Percentiles rank a stretch among this genome's conserved stretches.
Evolutionary conservation across 331 rosid species (phyloP).

Genomic region (Malus hybrid): DNA sequence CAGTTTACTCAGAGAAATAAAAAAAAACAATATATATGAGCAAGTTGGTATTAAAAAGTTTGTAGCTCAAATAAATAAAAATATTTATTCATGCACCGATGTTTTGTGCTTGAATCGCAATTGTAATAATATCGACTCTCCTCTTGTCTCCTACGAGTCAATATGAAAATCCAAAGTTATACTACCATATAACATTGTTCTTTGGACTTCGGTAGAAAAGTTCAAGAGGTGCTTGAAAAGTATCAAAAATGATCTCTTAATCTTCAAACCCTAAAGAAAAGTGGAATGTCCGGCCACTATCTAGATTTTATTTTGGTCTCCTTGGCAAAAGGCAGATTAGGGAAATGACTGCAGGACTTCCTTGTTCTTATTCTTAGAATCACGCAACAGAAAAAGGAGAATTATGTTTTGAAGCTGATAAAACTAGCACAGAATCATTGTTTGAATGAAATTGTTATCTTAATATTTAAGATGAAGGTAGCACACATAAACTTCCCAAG

Average conservation of each 20-base stretch:
- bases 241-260: neutral
- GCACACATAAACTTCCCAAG: neutral
- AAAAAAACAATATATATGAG: no score
- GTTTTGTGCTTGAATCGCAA: no score
- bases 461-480: neutral
- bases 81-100: no score
- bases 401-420: neutral
- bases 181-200: neutral
- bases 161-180: no score
- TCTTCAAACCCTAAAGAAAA: neutral
- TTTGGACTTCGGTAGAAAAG: neutral
- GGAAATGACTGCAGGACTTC: neutral
- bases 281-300: neutral
- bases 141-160: no score
- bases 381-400: neutral
- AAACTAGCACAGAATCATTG: neutral
- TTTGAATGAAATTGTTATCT: neutral
- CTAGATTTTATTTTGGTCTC: slow-evolving; percentile 3
- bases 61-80: no score
- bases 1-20: no score
- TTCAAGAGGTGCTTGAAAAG: neutral
- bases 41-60: no score
- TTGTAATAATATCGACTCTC: no score
- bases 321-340: neutral
- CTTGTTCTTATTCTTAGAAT: neutral